These are phyloP conservation scores for Cladosporium cucumerinum DNA, from an alignment of 2,329 filamentous ascomycete species.

Conservation along the genomic window DNA sequence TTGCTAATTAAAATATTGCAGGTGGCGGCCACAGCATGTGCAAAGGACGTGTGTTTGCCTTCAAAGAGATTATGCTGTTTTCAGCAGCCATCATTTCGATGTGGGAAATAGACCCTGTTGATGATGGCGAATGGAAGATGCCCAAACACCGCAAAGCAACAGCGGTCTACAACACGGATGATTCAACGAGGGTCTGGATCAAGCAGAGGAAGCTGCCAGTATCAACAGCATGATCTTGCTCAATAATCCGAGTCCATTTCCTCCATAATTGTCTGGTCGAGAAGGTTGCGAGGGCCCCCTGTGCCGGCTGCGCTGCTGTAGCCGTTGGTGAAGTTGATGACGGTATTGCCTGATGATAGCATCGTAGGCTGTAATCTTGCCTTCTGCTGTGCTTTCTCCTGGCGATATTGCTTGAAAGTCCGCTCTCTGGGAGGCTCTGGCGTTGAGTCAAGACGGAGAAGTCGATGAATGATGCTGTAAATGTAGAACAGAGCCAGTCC, in stretches of 20 bases:
- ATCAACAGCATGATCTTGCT: constrained; percentile 14
- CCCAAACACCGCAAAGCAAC: constrained; percentile 49
- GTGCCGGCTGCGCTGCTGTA: constrained; percentile 20
- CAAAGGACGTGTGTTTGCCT: constrained; percentile 50
- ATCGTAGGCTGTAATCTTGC: constrained; percentile 20
- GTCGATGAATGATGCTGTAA: constrained; percentile 43
- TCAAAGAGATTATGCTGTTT: constrained; percentile 50
- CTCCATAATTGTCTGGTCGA: constrained; percentile 67
- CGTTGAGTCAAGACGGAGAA: constrained; percentile 25
- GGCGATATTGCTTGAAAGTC: constrained; percentile 33
- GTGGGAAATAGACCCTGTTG: constrained; percentile 54
- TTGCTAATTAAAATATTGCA: constrained; percentile 16
- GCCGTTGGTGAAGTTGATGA: constrained; percentile 29
- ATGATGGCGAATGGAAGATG: constrained; percentile 48
- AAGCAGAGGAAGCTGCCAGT: constrained; percentile 28
- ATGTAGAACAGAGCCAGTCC: constrained; percentile 59
- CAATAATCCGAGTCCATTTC: constrained; percentile 60
- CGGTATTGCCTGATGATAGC: constrained; percentile 22
- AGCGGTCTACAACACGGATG: constrained; percentile 50
- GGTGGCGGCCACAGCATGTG: constrained; percentile 49
- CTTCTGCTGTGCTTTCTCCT: constrained; percentile 29
- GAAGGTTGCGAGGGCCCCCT: constrained; percentile 49
- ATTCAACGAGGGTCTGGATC: constrained; percentile 55
- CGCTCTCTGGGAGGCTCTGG: constrained; percentile 20
- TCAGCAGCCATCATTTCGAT: constrained; percentile 52